Evolutionary conservation across 1,284 basidiomycete genomes (phyloP).

Genomic region (Singerocomus inundabilis): DNA sequence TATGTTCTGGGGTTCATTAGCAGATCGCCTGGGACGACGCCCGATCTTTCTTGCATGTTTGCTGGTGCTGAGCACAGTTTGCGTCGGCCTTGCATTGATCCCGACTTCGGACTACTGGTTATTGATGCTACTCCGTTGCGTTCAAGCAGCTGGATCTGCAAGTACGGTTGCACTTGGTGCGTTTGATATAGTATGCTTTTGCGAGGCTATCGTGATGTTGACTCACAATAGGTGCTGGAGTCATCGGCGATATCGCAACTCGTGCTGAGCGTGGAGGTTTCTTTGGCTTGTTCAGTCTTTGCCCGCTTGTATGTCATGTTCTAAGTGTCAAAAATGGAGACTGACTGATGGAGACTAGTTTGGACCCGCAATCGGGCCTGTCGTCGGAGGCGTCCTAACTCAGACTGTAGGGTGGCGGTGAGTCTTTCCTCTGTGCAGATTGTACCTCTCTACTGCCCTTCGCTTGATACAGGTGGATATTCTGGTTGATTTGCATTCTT

Average conservation of each 20-base stretch:
- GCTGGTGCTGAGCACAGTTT: constrained; percentile 50
- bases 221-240: constrained; percentile 48
- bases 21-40: constrained; percentile 56
- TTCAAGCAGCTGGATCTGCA: constrained; percentile 60
- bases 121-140: constrained; percentile 57
- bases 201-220: neutral
- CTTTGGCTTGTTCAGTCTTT: constrained; percentile 47
- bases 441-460: neutral
- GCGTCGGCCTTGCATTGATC: constrained; percentile 59
- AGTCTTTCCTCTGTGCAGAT: constrained; percentile 7
- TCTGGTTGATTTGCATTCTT: constrained; percentile 75
- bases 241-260: constrained; percentile 55
- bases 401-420: constrained; percentile 68
- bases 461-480: constrained; percentile 54
- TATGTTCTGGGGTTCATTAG: constrained; percentile 60
- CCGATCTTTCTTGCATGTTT: constrained; percentile 55
- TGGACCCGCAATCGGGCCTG: constrained; percentile 51
- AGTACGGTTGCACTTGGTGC: constrained; percentile 57
- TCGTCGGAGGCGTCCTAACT: constrained; percentile 59
- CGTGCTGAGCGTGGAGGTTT: constrained; percentile 54
- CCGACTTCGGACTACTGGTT: constrained; percentile 60
- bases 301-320: constrained; percentile 37
- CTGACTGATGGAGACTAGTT: constrained; percentile 32
- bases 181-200: constrained; percentile 1
- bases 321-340: neutral